Base-by-base conservation (phyloP, 805 yeast species). In the Candida argentea region DNA sequence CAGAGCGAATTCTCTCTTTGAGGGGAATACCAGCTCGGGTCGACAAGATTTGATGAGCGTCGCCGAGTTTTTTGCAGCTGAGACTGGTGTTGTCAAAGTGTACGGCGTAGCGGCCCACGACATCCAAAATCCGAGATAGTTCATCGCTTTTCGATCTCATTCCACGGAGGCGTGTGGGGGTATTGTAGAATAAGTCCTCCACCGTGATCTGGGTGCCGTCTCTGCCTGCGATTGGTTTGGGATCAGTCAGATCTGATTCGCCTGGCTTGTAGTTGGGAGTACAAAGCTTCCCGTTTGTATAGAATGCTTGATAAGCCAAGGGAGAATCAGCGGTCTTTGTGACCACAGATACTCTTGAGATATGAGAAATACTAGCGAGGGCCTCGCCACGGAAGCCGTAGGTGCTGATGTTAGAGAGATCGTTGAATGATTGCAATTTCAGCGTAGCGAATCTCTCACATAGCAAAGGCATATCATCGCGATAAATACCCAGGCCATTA, bases 331-430 rank as follows among this genome's bases (percentile, higher is more conserved):
- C 44, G 0, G 81, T 73, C 51, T 82, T 86, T 0, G 96, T 83
- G 2, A 76, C 66, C 5, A 91, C 93, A 0, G 84, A 66, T 2
- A 91, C 57, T 33, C 86, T 78, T 0, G 96, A 67, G 13, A 91
- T 78, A 45, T 89, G 95, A 0, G 95, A 85, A 5, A 91, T 87
- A 46, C 91, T 77, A 2, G 97, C 95, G 27, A 91, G 60, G 0
- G 98, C 98, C 52, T 91, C 98, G 10, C 98, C 98, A 31, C 98
- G 65, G 49, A 91, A 91, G 4, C 98, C 98, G 50, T 85, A 85
- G 0, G 97, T 87, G 14, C 69, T 58, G 14, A 91, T 70, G 4
- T 65, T 50, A 27, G 61, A 58, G 33, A 91, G 64, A 48, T 91
- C 98, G 28, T 82, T 89, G 48, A 81, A 89, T 6, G 55, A 63